Evolutionary conservation across 2,329 filamentous ascomycete genomes (phyloP), one percentile per base, ranked within the genome.

Genomic region (Arthrobotrys sphaeroides): DNA sequence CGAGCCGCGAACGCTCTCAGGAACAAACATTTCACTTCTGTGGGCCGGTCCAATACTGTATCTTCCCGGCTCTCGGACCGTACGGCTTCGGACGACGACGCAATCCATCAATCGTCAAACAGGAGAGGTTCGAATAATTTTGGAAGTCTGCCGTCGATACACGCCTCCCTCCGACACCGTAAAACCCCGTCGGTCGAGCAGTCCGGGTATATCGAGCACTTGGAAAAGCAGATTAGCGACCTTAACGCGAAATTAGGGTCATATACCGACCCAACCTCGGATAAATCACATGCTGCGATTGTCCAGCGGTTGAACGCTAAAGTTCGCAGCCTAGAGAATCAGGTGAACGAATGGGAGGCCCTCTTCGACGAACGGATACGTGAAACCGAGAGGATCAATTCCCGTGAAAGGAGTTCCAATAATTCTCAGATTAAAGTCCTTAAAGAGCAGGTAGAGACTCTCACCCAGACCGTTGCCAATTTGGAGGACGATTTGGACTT

Each of bases 341-440:
- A 77, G 51, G 66, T 77, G 20, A 66, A 67, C 7, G 73, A 77
- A 62, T 77, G 73, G 73, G 73, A 77, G 18, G 59, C 59, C 18
- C 62, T 77, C n/a, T 77, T 77, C 31, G 73, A 77, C 38, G 73
- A 77, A 43, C 59, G 73, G 33, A 72, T 77, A 47, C 65, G 73
- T 18, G 73, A 77, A 40, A 72, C 67, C 16, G 73, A 77, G 31
- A 51, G 65, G 16, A 64, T 70, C 26, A 47, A 72, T 26, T 69
- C 73, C 13, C 59, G 65, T 31, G 73, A 77, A 42, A 43, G 67
- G 26, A 67, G 51, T 20, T 66, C 65, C 13, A 67, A 66, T 49
- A 57, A 43, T 38, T 61, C 33, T 5, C 73, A 77, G 61, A 61
- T 77, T 33, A 77, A 72, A 36, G 1, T 53, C 10, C 43, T 77